Base-by-base conservation (phyloP, 352 stramenopile genomes). In the Elongisporangium senticosum region DNA sequence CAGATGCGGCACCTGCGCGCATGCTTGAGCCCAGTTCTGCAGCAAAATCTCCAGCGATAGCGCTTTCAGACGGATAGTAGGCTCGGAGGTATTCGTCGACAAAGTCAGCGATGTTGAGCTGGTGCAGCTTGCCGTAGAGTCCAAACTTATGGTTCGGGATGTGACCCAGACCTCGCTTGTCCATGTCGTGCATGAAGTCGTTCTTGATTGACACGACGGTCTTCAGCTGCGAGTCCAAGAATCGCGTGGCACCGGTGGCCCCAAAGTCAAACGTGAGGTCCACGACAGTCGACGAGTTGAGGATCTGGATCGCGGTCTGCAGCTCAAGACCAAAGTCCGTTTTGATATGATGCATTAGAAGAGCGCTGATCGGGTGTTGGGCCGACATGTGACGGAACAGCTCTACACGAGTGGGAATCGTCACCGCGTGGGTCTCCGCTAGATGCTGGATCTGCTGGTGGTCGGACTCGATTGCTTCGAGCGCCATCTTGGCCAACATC, bases 401-500 rank as follows among this genome's bases (percentile, higher is more conserved):
- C 55, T 79, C 74, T 17, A 79, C 69, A 7, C 74, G 71, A 24
- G 78, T 70, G 20, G 71, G 71, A 2, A 75, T 69, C 0, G 55
- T 68, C 20, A 80, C 49, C 39, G 64, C 49, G 56, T 72, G 68
- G 23, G 65, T 68, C 50, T 72, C 55, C 8, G 67, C 63, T 15
- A 68, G 21, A 53, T 72, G 69, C 28, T 61, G 61, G 51, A 67
- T 61, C 48, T 67, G 55, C 52, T 66, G 59, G 60, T 64, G 63
- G 52, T 69, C 71, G 48, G 68, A 48, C 26, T 74, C 63, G 21
- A 67, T 67, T 0, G 66, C 63, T 19, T 74, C 64, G 17, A 77
- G 59, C n/a, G 69, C 66, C 69, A 77, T 74, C 63, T 74, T 77
- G 55, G 68, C 68, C 28, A 76, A 49, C 40, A 59, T 62, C 69